A percentile compares a stretch with the other conserved stretches of the same genome.
Evolutionary conservation across 345 rosid species (phyloP).

Genomic region (Lumnitzera racemosa): DNA sequence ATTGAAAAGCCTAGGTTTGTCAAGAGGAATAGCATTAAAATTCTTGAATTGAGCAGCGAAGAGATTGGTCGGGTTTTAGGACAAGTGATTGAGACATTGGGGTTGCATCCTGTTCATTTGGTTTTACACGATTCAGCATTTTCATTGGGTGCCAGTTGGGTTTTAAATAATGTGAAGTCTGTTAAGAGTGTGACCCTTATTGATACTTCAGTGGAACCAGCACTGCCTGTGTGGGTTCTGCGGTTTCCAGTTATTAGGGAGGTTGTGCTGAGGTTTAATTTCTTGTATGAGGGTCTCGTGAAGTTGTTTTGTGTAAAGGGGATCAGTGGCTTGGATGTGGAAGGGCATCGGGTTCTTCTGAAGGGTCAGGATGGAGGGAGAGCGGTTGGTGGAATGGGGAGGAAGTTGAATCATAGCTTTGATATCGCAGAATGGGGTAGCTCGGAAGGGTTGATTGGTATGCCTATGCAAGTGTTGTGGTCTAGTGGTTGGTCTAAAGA

Average conservation of each 20-base stretch:
- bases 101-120: conserved; percentile 77
- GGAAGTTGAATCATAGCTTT: conserved; percentile 69
- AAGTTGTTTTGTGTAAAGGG: conserved; percentile 51
- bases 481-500: conserved; percentile 53
- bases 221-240: conserved; percentile 63
- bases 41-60: conserved; percentile 58
- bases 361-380: conserved; percentile 63
- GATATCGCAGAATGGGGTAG: conserved; percentile 72
- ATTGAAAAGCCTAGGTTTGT: conserved; percentile 24
- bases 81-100: conserved; percentile 62
- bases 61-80: conserved; percentile 60
- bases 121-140: conserved; percentile 88
- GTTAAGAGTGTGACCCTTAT: conserved; percentile 69
- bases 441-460: conserved; percentile 40
- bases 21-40: conserved; percentile 34
- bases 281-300: conserved; percentile 42
- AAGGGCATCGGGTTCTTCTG: conserved; percentile 66
- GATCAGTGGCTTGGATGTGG: conserved; percentile 37
- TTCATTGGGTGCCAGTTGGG: conserved; percentile 65
- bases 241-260: conserved; percentile 50
- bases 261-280: conserved; percentile 38
- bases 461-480: conserved; percentile 81
- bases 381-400: conserved; percentile 49
- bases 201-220: conserved; percentile 59
- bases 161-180: conserved; percentile 38